Evolutionary conservation across 73 alveolate species (phyloP).

Genomic region (Durusdinium trenchii): DNA sequence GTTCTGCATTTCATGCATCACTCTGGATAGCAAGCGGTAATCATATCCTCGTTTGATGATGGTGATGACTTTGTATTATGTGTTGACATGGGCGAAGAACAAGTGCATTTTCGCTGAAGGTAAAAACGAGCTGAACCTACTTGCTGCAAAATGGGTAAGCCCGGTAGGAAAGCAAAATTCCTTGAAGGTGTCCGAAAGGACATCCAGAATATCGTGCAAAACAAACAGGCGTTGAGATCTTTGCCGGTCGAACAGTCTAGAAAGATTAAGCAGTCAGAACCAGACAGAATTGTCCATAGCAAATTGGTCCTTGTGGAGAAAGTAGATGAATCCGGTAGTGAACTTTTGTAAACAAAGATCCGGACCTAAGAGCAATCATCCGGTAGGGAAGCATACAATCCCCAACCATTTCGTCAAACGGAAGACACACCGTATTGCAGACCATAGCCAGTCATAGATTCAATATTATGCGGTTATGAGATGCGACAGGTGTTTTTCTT

Average conservation of each 20-base stretch:
- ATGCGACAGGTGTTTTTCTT: not conserved
- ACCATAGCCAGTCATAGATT: not conserved
- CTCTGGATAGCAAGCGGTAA: not conserved
- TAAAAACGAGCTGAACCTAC: not conserved
- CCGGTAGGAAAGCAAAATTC: not conserved
- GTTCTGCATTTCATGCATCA: not conserved
- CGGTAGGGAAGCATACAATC: conserved; percentile 10
- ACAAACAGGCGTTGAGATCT: not conserved
- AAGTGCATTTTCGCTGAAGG: not conserved
- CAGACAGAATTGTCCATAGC: not conserved
- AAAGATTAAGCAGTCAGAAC: not conserved
- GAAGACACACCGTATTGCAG: not conserved
- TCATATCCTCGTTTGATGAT: not conserved
- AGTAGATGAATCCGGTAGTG: not conserved
- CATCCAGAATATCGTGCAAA: not conserved
- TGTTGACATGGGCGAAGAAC: not conserved
- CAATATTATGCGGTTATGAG: not conserved
- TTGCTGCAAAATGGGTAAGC: not conserved
- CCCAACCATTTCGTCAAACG: conserved; percentile 10
- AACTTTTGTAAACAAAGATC: not conserved
- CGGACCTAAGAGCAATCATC: not conserved
- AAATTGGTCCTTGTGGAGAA: not conserved
- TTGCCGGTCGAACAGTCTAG: not conserved
- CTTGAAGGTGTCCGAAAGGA: not conserved
- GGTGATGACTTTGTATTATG: not conserved